Conservation (phyloP, 805 yeast species). For the Hanseniaspora guilliermondii region DNA sequence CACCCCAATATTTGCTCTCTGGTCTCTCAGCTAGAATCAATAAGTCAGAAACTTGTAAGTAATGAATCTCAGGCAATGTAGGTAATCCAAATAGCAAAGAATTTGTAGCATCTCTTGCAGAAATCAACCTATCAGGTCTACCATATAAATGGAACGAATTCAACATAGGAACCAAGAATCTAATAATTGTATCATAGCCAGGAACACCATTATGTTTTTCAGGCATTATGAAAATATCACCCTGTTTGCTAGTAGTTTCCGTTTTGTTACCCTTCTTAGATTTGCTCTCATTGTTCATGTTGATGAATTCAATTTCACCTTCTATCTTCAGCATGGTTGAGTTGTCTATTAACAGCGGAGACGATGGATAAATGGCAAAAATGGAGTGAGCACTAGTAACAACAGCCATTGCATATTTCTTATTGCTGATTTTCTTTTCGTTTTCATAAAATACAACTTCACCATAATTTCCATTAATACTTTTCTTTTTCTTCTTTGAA, state of each 20-base stretch:
- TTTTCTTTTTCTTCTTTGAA: constrained; percentile 28
- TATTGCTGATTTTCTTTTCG: constrained; percentile 54
- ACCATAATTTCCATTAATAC: constrained; percentile 37
- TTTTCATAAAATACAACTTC: constrained; percentile 68
- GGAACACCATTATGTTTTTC: constrained; percentile 59
- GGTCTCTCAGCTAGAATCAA: constrained; percentile 30
- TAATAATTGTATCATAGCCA: constrained; percentile 58
- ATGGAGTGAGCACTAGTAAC: constrained; percentile 57
- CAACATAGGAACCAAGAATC: constrained; percentile 56
- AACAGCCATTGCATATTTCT: constrained; percentile 64
- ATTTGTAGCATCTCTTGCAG: constrained; percentile 41
- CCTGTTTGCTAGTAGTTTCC: background rate
- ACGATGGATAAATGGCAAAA: constrained; percentile 86
- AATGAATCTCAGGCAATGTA: constrained; percentile 54
- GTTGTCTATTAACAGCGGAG: constrained; percentile 66
- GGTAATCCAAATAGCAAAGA: constrained; percentile 65
- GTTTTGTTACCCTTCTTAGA: background rate
- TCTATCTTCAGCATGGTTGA: constrained; percentile 83
- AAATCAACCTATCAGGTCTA: constrained; percentile 50
- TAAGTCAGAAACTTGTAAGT: constrained; percentile 49
- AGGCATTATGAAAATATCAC: constrained; percentile 48
- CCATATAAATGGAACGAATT: constrained; percentile 65
- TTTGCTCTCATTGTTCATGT: background rate
- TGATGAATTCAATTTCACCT: constrained; percentile 55
- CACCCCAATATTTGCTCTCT: constrained; percentile 40